Evolutionary conservation across 768 basidiomycete species (phyloP), one percentile per base, ranked within the genome.

Genomic region (Mycena floridula): DNA sequence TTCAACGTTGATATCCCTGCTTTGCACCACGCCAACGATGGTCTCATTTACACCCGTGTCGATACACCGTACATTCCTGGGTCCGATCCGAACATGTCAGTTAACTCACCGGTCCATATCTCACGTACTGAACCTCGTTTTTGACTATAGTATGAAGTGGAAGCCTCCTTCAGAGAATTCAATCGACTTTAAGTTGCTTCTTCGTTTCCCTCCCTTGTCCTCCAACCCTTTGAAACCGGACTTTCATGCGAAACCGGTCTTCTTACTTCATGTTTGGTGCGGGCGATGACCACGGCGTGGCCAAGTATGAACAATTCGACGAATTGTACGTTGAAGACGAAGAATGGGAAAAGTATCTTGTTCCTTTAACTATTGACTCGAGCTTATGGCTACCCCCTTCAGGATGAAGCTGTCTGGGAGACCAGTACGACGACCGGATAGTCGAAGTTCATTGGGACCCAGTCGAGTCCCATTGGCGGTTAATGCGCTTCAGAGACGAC

Each of bases 91-190:
- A 88, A 89, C 50, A 91, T 98, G 95, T 96, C 48, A 54, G 82
- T 65, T 9, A 28, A 26, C 16, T 13, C 4, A 25, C 32, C 26
- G 20, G 47, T 39, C 3, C 20, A 13, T 16, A 20, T 41, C 22
- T 41, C 26, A 37, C 21, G 24, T 35, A n/a, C n/a, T 40, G 16
- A 15, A 24, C 28, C 23, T 25, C 23, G n/a, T n/a, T 41, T 25
- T 20, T 51, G 38, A 15, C 25, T 42, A 22, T 52, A 98, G 95
- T 50, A 63, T 99, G 57, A 99, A 99, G 64, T 99, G 96, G 96
- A 99, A 99, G 63, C 93, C 94, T 1, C 93, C 96, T 0, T 89
- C 86, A 2, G 95, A 98, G 59, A 99, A 99, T 60, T 94, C 93
- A 2, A 85, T 98, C 55, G 96, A 99, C 63, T 98, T 99, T 72